These are phyloP conservation scores for Aspergillus viridinutans DNA, from an alignment of 2,329 filamentous ascomycete species.

Conservation along the genomic window DNA sequence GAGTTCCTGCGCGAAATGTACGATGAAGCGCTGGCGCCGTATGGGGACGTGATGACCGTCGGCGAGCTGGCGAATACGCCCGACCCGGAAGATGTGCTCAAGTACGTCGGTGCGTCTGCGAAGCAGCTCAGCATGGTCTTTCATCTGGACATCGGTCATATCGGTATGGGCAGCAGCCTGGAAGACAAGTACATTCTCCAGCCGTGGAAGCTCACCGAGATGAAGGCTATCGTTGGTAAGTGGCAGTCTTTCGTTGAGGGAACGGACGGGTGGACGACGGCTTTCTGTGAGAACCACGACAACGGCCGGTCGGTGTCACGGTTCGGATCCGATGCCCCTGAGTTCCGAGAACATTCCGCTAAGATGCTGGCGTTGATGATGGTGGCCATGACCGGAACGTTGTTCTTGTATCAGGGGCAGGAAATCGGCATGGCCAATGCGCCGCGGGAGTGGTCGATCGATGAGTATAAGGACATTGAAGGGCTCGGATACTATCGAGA, in stretches of 20 bases:
- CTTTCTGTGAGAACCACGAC: conserved; percentile 63
- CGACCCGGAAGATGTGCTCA: conserved; percentile 53
- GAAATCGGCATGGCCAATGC: conserved; percentile 59
- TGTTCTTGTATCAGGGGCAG: conserved; percentile 58
- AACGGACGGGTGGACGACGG: conserved; percentile 51
- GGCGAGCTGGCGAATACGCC: conserved; percentile 65
- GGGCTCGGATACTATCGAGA: conserved; percentile 46
- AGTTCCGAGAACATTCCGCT: conserved; percentile 45
- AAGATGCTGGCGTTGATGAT: conserved; percentile 54
- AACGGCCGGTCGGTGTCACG: conserved; percentile 55
- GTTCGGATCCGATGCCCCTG: conserved; percentile 47
- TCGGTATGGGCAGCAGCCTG: conserved; percentile 49
- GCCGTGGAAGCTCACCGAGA: conserved; percentile 44
- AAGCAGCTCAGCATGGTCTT: conserved; percentile 67
- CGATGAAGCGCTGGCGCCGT: conserved; percentile 50
- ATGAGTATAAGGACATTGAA: conserved; percentile 43
- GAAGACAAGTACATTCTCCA: conserved; percentile 45
- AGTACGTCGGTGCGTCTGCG: conserved; percentile 56
- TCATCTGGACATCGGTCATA: conserved; percentile 40
- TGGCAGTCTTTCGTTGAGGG: conserved; percentile 53
- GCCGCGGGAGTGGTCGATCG: conserved; percentile 47
- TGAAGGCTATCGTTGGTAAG: conserved; percentile 48
- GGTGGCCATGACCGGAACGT: conserved; percentile 48
- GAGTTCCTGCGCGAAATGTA: conserved; percentile 68
- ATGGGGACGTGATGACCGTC: conserved; percentile 61